These are phyloP conservation scores for Hymenoscyphus occultus DNA, from an alignment of 2,329 filamentous ascomycete species.

Conservation along the genomic window DNA sequence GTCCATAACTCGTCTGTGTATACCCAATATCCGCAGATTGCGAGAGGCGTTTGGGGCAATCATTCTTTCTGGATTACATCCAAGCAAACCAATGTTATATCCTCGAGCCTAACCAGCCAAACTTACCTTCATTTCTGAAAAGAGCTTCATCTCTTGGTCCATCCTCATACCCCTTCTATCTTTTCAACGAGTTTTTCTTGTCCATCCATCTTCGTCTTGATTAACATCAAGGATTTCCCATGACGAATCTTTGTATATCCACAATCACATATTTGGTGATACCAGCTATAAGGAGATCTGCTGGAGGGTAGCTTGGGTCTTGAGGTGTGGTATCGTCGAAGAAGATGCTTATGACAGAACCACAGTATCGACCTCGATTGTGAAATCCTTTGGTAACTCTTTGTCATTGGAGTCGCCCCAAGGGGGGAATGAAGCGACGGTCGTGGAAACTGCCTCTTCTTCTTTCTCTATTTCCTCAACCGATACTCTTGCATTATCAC, in stretches of 20 bases:
- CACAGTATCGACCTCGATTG: too few relatives aligned
- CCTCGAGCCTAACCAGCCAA: not conserved
- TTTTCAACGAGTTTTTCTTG: not conserved
- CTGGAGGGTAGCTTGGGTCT: not conserved
- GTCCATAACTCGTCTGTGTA: not conserved
- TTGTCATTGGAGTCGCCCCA: too few relatives aligned
- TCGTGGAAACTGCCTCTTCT: too few relatives aligned
- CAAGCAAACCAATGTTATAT: not conserved
- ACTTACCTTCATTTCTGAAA: not conserved
- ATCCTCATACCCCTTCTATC: not conserved
- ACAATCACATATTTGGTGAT: not conserved
- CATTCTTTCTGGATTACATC: not conserved
- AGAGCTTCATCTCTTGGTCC: too few relatives aligned
- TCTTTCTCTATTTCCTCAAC: too few relatives aligned
- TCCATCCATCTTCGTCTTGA: not conserved
- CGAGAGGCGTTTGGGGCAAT: too few relatives aligned
- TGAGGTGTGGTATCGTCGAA: not conserved
- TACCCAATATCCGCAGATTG: not conserved
- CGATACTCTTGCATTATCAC: too few relatives aligned
- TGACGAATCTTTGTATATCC: not conserved
- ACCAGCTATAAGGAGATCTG: not conserved
- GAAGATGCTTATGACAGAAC: not conserved
- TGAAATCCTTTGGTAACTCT: too few relatives aligned
- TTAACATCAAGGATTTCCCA: not conserved
- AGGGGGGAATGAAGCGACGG: too few relatives aligned